Evolutionary conservation across 2,329 filamentous ascomycete species (phyloP), one percentile per base, ranked within the genome.

Genomic region (Aspergillus vadensis): DNA sequence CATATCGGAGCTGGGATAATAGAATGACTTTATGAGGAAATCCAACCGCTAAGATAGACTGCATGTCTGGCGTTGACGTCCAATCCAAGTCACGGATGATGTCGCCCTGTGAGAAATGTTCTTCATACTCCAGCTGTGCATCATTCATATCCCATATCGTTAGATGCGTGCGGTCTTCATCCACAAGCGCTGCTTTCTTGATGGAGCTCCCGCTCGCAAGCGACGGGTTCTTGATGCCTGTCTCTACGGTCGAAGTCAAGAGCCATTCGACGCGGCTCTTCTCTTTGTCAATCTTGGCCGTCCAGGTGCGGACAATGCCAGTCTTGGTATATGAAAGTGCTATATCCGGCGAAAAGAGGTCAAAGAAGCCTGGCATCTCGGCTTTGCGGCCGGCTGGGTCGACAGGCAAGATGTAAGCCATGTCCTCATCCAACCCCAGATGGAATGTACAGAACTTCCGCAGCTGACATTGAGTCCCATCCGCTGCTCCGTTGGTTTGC

Each of bases 131-230:
- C 5, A 97, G 82, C 63, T 92, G 88, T 2, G 88, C 88, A 58
- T 89, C 91, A 63, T 89, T 86, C 10, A 91, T 90, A 70, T 97
- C 93, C 94, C 93, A 97, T 53, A 97, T 96, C 0, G 91, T 96
- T 53, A 97, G 79, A 43, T 88, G 86, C 0, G 89, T 92, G 63
- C 88, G 86, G 14, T 84, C 81, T 3, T 85, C 82, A 72, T 96
- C 90, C 36, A 96, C 91, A 19, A 97, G 77, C 4, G 92, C 92
- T 23, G 91, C 90, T 74, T 96, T 97, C 64, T 93, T 89, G 69
- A 93, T 89, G 8, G 89, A 93, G 67, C 91, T 96, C 14, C 91
- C 92, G 70, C 91, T 96, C 10, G 90, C 91, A 27, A 97, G 82
- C 0, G 91, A 88, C 23, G 91, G 90, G 27, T 89, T 85, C 0